These are phyloP conservation scores for Coprinopsis strossmayeri DNA, from an alignment of 768 basidiomycete species.

Conservation along the genomic window DNA sequence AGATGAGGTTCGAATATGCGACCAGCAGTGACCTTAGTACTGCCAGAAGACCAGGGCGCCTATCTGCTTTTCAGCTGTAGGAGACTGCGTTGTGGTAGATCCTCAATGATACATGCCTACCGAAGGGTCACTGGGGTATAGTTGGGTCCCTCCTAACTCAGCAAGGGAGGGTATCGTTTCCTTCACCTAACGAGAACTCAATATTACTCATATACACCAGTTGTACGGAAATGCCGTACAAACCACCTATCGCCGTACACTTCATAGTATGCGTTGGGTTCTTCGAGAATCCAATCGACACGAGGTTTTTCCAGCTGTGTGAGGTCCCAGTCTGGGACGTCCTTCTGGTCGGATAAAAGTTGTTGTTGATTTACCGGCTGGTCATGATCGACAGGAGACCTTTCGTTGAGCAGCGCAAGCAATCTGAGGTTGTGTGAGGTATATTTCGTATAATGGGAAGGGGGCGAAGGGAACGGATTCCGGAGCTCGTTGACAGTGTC, in stretches of 20 bases:
- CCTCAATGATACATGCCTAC: slow-evolving; percentile 38
- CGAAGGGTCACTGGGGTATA: slow-evolving; percentile 70
- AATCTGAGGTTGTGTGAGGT: slow-evolving; percentile 68
- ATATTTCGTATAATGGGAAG: slow-evolving; percentile 77
- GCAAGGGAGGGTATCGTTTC: slow-evolving; percentile 78
- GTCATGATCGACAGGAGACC: slow-evolving; percentile 31
- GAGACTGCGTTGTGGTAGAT: background rate
- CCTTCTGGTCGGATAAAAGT: slow-evolving; percentile 59
- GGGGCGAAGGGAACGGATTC: slow-evolving; percentile 87
- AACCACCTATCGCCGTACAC: slow-evolving; percentile 89
- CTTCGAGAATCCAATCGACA: slow-evolving; percentile 87
- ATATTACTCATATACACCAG: slow-evolving; percentile 9
- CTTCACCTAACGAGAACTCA: slow-evolving; percentile 50
- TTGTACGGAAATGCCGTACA: slow-evolving; percentile 40
- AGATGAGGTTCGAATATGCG: slow-evolving; percentile 70
- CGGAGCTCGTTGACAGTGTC: slow-evolving; percentile 72
- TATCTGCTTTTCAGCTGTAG: slow-evolving; percentile 39
- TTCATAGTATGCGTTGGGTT: slow-evolving; percentile 63
- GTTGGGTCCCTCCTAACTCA: slow-evolving; percentile 72
- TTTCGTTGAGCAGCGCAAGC: slow-evolving; percentile 54
- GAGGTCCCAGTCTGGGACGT: slow-evolving; percentile 76
- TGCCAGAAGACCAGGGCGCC: slow-evolving; percentile 65
- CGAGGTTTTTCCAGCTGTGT: slow-evolving; percentile 77
- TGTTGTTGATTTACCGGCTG: slow-evolving; percentile 50
- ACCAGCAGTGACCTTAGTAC: slow-evolving; percentile 74